phyloP scores from a whole-genome alignment of 2,329 filamentous ascomycete genomes.

The Onygena corvina region DNA sequence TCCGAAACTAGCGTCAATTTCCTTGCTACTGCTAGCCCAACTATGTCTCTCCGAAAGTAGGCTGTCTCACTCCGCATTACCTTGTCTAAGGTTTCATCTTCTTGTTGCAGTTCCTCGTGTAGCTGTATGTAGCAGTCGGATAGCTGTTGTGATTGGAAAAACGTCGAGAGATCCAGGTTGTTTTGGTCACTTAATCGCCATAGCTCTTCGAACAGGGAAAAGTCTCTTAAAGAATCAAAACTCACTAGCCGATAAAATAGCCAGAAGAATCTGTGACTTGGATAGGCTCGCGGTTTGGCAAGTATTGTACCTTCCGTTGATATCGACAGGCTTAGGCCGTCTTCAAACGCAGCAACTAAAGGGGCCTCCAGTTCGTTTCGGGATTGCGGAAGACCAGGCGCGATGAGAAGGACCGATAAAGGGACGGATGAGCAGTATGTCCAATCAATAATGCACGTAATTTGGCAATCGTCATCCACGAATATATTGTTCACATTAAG shows the following conservation, averaged over 20 bases:
- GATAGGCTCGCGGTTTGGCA: not conserved
- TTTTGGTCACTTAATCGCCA: slow-evolving; percentile 9
- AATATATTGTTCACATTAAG: slow-evolving; percentile 31
- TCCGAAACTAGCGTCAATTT: slow-evolving; percentile 10
- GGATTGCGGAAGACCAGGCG: slow-evolving; percentile 19
- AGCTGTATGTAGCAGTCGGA: slow-evolving; percentile 7
- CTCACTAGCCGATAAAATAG: slow-evolving; percentile 7
- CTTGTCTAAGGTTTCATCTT: slow-evolving; percentile 2
- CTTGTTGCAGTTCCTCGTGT: slow-evolving; percentile 9
- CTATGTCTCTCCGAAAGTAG: slow-evolving; percentile 8
- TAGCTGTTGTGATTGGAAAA: slow-evolving; percentile 7
- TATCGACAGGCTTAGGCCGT: slow-evolving; percentile 6
- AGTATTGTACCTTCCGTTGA: not conserved
- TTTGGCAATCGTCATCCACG: slow-evolving; percentile 24
- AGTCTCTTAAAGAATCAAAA: slow-evolving; percentile 10
- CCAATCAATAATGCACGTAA: slow-evolving; percentile 25
- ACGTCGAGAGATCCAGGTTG: slow-evolving; percentile 7
- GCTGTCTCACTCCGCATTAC: not conserved
- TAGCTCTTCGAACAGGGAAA: slow-evolving; percentile 7
- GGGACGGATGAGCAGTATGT: slow-evolving; percentile 19
- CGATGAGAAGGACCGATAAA: slow-evolving; percentile 15
- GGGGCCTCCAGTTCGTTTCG: slow-evolving; percentile 14
- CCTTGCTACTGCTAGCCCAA: slow-evolving; percentile 8
- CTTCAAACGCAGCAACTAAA: slow-evolving; percentile 10
- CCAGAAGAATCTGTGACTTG: slow-evolving; percentile 7